These are phyloP conservation scores for Colletotrichum euphorbiae DNA, from an alignment of 2,329 filamentous ascomycete genomes.

Conservation along the genomic window DNA sequence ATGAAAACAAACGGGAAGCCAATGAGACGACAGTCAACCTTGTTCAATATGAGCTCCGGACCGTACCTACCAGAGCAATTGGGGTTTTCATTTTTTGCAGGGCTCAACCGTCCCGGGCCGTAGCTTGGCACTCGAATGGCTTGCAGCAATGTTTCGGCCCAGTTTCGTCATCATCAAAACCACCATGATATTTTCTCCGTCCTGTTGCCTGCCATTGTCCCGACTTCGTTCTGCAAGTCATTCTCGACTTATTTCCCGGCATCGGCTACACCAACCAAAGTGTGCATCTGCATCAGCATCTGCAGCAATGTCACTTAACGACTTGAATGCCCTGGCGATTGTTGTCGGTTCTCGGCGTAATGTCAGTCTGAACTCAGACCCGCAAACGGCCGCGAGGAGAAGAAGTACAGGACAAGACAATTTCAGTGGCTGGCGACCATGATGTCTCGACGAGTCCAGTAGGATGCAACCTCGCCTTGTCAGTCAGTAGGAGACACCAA, in stretches of 20 bases:
- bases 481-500: not conserved
- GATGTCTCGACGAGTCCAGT: not conserved
- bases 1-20: not conserved
- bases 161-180: slow-evolving; percentile 3
- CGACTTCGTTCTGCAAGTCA: not conserved
- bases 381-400: slow-evolving; percentile 22
- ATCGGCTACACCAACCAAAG: not conserved
- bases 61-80: too few relatives aligned
- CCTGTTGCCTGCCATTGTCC: slow-evolving; percentile 17
- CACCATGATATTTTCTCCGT: slow-evolving; percentile 8
- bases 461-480: not conserved
- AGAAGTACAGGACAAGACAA: not conserved
- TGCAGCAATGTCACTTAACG: too few relatives aligned
- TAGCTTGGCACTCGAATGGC: slow-evolving; percentile 13
- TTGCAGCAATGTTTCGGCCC: slow-evolving; percentile 32
- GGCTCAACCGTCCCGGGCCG: slow-evolving; percentile 18
- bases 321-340: not conserved
- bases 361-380: not conserved
- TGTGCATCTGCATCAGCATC: not conserved
- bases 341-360: not conserved
- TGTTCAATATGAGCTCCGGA: not conserved
- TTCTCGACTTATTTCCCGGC: not conserved
- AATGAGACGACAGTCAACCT: not conserved
- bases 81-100: too few relatives aligned
- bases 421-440: not conserved